phyloP scores from a whole-genome alignment of 2,329 filamentous ascomycete genomes.

The Fusarium sp. region DNA sequence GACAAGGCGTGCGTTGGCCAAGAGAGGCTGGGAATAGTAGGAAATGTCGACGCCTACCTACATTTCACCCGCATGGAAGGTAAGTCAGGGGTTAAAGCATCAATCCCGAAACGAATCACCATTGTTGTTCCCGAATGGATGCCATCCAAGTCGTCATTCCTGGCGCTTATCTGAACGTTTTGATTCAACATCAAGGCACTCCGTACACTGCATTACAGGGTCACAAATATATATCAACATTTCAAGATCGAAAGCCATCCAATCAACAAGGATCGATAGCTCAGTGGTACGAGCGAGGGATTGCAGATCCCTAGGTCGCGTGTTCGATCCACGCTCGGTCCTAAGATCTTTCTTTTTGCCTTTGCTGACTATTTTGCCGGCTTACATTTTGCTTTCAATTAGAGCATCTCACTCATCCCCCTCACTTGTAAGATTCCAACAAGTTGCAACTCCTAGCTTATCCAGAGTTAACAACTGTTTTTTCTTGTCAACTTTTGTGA shows the following conservation, averaged over 20 bases:
- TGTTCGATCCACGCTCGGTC: slow-evolving; percentile 43
- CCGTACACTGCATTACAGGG: too few relatives aligned
- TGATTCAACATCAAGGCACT: not conserved
- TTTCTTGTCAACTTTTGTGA: not conserved
- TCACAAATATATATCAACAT: not conserved
- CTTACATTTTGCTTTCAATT: not conserved
- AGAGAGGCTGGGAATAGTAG: slow-evolving; percentile 27
- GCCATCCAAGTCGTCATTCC: not conserved
- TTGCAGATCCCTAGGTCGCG: slow-evolving; percentile 44
- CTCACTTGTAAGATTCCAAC: not conserved
- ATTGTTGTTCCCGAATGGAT: not conserved
- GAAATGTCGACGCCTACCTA: not conserved
- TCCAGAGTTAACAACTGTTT: not conserved
- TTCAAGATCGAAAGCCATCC: not conserved
- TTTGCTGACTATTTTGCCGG: not conserved
- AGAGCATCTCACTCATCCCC: not conserved
- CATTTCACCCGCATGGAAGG: not conserved
- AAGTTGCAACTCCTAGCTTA: not conserved
- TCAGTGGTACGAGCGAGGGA: slow-evolving; percentile 43
- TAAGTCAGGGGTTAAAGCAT: slow-evolving; percentile 1
- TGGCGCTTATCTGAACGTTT: not conserved
- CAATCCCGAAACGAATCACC: not conserved
- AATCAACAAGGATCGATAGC: slow-evolving; percentile 38
- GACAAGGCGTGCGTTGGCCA: not conserved
- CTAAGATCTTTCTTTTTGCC: slow-evolving; percentile 15